Base-by-base conservation (phyloP, 768 basidiomycete species). In the Calvatia gigantea region DNA sequence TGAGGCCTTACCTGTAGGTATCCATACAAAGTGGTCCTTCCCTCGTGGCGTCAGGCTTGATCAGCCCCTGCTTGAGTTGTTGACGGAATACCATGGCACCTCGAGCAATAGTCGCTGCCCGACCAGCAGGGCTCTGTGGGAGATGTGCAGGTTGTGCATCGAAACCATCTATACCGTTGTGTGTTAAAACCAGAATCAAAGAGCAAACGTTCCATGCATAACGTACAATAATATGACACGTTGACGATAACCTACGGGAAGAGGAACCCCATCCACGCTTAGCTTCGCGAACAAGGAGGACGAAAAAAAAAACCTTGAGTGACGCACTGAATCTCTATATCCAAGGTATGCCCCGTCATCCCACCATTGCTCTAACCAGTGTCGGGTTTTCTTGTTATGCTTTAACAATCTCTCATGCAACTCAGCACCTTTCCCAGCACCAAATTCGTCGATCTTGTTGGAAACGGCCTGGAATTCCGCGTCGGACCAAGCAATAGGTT, bases 311-410 rank as follows among this genome's bases (percentile, higher is more conserved):
- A 33, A 50, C 8, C 37, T 17, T 28, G 0, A 15, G 28, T 51
- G 8, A 65, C 84, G 50, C 61, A 90, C 91, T 47, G 91, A 86
- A 62, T 95, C 94, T 50, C 94, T 75, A 67, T 94, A 98, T 4
- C 83, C 79, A 62, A 94, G 76, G 65, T 97, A 98, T 0, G 75
- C 91, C 14, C 66, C 69, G 60, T 91, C 86, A 67, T 98, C 94
- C 94, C 95, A 98, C 93, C 95, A 97, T 56, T 90, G 82, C 62
- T 92, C 90, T 23, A 98, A 75, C 94, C 94, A 98, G 62, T 92
- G 89, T 33, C 78, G 75, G 42, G 73, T 80, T 57, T 80, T 77
- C 23, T 71, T 72, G 15, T 81, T 77, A 41, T 82, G 76, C 38
- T 77, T 67, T 58, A 85, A 70, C 54, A 97, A 71, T 27, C 86